phyloP scores from a whole-genome alignment of 169 alveolate species.

The Haemoproteus tartakovskyi region DNA sequence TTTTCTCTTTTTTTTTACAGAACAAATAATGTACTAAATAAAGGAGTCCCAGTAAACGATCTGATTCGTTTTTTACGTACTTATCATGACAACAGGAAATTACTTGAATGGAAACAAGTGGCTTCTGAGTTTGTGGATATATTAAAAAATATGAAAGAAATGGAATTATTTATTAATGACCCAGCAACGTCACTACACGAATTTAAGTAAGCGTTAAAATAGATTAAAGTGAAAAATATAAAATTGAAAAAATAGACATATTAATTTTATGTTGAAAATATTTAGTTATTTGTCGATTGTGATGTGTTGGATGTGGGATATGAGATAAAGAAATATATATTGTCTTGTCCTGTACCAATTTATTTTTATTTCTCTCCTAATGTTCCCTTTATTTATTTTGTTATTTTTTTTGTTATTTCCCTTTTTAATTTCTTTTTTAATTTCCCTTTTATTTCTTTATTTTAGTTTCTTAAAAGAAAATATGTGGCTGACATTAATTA shows the following conservation, averaged over 20 bases:
- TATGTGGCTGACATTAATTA: constrained; percentile 40
- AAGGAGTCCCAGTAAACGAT: constrained; percentile 51
- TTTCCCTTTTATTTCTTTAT: not conserved
- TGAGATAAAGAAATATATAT: no score
- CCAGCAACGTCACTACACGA: constrained; percentile 31
- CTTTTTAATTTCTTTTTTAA: no score
- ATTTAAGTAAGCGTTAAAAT: constrained; percentile 41
- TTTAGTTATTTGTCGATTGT: no score
- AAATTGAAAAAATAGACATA: no score
- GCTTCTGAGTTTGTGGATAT: constrained; percentile 53
- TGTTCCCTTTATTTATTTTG: no score
- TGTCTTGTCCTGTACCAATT: no score
- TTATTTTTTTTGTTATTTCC: no score
- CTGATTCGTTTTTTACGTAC: constrained; percentile 45
- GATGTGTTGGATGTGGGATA: no score
- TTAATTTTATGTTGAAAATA: no score
- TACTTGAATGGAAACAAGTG: constrained; percentile 49
- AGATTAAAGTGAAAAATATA: no score
- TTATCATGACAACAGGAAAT: constrained; percentile 59
- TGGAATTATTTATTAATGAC: constrained; percentile 25
- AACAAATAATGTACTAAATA: constrained; percentile 1
- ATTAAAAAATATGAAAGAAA: constrained; percentile 41
- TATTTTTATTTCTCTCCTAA: no score
- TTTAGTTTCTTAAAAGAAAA: constrained; percentile 30
- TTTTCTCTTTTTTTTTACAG: constrained; percentile 1